Conservation (phyloP, 2,329 filamentous ascomycete genomes). For the Botrytis aclada region DNA sequence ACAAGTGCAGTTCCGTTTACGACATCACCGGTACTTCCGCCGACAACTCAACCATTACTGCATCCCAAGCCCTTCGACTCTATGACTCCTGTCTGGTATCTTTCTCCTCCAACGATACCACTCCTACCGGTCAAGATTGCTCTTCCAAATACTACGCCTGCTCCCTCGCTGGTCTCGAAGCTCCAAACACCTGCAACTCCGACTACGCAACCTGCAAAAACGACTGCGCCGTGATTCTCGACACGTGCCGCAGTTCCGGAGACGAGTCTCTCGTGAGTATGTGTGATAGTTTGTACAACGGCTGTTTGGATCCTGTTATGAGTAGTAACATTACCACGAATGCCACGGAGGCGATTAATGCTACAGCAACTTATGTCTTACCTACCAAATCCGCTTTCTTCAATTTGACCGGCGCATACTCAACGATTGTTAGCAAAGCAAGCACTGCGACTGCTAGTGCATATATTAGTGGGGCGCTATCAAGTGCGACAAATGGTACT, state of each 20-base stretch:
- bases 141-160: conserved; percentile 12
- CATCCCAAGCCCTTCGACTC: conserved; percentile 18
- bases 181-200: neutral
- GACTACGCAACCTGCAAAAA: conserved; percentile 9
- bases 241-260: neutral
- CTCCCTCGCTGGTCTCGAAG: neutral
- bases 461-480: neutral
- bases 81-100: conserved; percentile 23
- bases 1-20: conserved; percentile 22
- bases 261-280: neutral
- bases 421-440: neutral
- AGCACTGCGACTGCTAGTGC: neutral
- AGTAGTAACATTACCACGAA: conserved; percentile 5
- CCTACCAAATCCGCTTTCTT: neutral
- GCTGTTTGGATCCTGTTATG: conserved; percentile 6
- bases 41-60: conserved; percentile 18
- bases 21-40: conserved; percentile 19
- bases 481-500: neutral
- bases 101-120: conserved; percentile 19
- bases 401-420: neutral
- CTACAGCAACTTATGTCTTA: neutral
- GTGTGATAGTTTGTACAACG: conserved; percentile 15
- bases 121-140: conserved; percentile 9
- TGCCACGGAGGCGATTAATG: neutral
- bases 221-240: neutral